Percentiles rank a stretch among this genome's conserved stretches.
Conservation (phyloP, 805 yeast genomes). For the Naumovozyma castellii region DNA sequence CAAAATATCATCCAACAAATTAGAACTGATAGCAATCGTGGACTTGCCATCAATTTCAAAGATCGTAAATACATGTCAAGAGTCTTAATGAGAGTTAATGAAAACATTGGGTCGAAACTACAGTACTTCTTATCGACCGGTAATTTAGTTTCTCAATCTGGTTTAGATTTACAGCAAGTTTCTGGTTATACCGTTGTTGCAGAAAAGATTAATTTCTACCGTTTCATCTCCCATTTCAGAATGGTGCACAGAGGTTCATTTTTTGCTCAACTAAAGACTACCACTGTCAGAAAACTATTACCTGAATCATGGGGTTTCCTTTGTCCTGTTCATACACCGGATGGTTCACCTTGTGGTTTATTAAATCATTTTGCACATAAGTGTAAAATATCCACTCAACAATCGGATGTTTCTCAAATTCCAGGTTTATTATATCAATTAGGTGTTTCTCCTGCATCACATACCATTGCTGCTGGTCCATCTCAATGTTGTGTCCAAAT, state of each 20-base stretch:
- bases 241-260: conserved; percentile 99
- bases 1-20: conserved; percentile 64
- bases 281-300: conserved; percentile 88
- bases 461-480: conserved; percentile 81
- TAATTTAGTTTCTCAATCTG: conserved; percentile 92
- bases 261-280: conserved; percentile 95
- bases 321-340: conserved; percentile 98
- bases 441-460: conserved; percentile 70
- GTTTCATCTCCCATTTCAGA: conserved; percentile 96
- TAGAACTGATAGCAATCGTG: conserved; percentile 71
- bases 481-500: conserved; percentile 80
- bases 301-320: conserved; percentile 99
- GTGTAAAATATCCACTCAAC: conserved; percentile 74
- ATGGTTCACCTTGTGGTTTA: conserved; percentile 98
- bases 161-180: conserved; percentile 94
- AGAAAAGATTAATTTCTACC: conserved; percentile 92
- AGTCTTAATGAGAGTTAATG: conserved; percentile 71
- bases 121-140: conserved; percentile 95
- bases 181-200: conserved; percentile 98
- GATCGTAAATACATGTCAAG: conserved; percentile 77
- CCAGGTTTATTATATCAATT: conserved; percentile 56
- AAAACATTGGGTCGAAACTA: conserved; percentile 88
- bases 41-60: conserved; percentile 68
- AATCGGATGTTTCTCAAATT: conserved; percentile 63
- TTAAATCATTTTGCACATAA: conserved; percentile 93